A percentile compares a stretch with the other conserved stretches of the same genome.
Evolutionary conservation across 495 filamentous ascomycete species (phyloP).

Genomic region (Hyaloscypha bicolor): DNA sequence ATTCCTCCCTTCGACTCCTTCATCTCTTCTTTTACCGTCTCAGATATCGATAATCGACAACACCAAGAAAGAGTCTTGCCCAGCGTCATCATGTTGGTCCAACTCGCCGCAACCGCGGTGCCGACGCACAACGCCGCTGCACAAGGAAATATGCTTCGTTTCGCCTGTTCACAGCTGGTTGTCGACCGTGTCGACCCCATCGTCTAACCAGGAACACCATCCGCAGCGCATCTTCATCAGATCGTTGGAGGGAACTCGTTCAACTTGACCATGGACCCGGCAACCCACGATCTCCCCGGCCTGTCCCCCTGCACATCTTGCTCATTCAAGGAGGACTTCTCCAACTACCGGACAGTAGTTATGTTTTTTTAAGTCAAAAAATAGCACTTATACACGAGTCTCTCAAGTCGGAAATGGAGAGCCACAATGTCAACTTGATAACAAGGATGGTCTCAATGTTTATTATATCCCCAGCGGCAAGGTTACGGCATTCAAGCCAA

Average conservation of each 20-base stretch:
- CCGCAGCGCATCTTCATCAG: slow-evolving; percentile 55
- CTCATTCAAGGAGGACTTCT: slow-evolving; percentile 48
- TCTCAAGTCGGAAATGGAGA: slow-evolving; percentile 62
- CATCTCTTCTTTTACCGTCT: slow-evolving; percentile 7
- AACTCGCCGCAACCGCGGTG: slow-evolving; percentile 50
- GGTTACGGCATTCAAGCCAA: slow-evolving; percentile 56
- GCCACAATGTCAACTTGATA: slow-evolving; percentile 62
- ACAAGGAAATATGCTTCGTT: slow-evolving; percentile 56
- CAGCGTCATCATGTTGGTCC: slow-evolving; percentile 55
- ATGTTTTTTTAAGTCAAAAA: slow-evolving; percentile 72
- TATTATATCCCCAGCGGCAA: slow-evolving; percentile 48
- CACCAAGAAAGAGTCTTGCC: slow-evolving; percentile 16
- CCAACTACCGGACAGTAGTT: slow-evolving; percentile 63
- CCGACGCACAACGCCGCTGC: slow-evolving; percentile 47
- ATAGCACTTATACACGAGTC: slow-evolving; percentile 69
- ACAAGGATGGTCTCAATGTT: slow-evolving; percentile 61
- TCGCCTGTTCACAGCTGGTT: slow-evolving; percentile 59
- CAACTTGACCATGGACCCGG: slow-evolving; percentile 67
- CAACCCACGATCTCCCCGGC: slow-evolving; percentile 49
- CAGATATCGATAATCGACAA: slow-evolving; percentile 3
- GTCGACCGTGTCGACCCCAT: slow-evolving; percentile 55
- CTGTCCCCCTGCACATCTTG: slow-evolving; percentile 72
- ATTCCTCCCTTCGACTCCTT: background rate
- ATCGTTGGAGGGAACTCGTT: slow-evolving; percentile 66
- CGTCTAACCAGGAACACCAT: slow-evolving; percentile 51